Evolutionary conservation across 352 stramenopile species (phyloP), one percentile per base, ranked within the genome.

Genomic region (Globisporangium acanthophoron): DNA sequence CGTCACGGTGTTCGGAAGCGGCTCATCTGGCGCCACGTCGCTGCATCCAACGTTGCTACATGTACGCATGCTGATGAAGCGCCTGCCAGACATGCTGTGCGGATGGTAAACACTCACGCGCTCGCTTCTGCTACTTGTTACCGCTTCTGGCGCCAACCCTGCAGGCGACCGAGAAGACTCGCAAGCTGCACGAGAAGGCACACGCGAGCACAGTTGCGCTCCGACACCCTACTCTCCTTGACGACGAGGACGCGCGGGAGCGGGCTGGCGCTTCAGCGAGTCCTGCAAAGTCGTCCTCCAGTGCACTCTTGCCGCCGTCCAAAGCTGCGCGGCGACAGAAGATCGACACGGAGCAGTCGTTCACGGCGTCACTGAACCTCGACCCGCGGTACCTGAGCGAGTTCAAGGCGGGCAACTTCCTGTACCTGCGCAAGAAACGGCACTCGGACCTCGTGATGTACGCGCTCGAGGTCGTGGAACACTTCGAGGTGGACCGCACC

Each of bases 391-490:
- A 91, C 58, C 58, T 94, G 13, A 68, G 62, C 11, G 84, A 92
- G 67, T 91, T 94, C 67, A 76, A 80, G 41, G 75, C 70, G 24
- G 81, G 84, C 6, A 94, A 92, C 60, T 94, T 94, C 69, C 59
- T 94, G 29, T 94, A 94, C 48, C 57, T 94, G 6, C 78, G 81
- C 52, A 85, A 85, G 58, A 80, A 83, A 40, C 64, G 61, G 12
- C 66, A 89, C 54, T 72, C 75, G 11, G 81, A 90, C 56, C 59
- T 90, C 5, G 69, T 92, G 33, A 91, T 94, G 78, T 94, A 94
- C 57, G 80, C 80, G 27, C 73, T 94, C 16, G 74, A 94, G 64
- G 81, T 94, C 7, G 81, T 90, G 20, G 81, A 92, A 58, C 85
- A 94, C 49, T 90, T 80, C 41, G 71, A 88, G 35, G 81, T 94